Base-by-base conservation (phyloP, 2,329 filamentous ascomycete species). In the Zelopaecilomyces penicillatus region DNA sequence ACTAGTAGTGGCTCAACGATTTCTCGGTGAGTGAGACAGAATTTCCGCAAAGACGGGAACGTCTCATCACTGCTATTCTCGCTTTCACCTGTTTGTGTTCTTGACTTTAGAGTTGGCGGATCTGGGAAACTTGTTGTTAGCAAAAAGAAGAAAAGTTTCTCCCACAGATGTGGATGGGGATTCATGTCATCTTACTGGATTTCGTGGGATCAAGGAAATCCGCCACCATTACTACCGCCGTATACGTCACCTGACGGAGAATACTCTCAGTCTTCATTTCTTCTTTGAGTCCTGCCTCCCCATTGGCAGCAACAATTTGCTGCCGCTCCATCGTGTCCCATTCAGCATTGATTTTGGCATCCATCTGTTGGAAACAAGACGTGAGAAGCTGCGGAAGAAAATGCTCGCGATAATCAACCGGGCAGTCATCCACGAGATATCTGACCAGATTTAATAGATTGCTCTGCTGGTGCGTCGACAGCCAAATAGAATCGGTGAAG, bases 191-290 rank as follows among this genome's bases (percentile, higher is more conserved):
- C 74, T 67, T 71, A 83, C 80, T 82, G 62, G 65, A 73, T 67
- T 79, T 70, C 40, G 75, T 73, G 10, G 89, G 86, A 60, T 95
- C 90, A 26, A 98, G 73, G 55, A 97, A 82, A 53, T 88, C 86
- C 6, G 88, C 87, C 50, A 96, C 85, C 75, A 97, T 88, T 55
- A 93, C 83, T 30, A 96, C 88, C 1, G 90, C 87, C 4, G 88
- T 88, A 64, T 94, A 93, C 0, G 91, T 96, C 41, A 97, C 75
- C 61, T 96, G 89, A 19, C 93, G 81, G 38, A 98, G 70, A 30
- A 98, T 94, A 58, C 91, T 97, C 63, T 98, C 93, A 5, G 87
- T 83, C 65, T 96, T 95, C 93, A 98, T 98, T 67, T 98, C 93
- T 54, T 96, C 89, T 1, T 86, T 87, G 43, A 98, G 69, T 48